Percentiles rank a stretch among this genome's conserved stretches.
phyloP scores from a whole-genome alignment of 2,329 filamentous ascomycete species.

The Colletotrichum coccodes region DNA sequence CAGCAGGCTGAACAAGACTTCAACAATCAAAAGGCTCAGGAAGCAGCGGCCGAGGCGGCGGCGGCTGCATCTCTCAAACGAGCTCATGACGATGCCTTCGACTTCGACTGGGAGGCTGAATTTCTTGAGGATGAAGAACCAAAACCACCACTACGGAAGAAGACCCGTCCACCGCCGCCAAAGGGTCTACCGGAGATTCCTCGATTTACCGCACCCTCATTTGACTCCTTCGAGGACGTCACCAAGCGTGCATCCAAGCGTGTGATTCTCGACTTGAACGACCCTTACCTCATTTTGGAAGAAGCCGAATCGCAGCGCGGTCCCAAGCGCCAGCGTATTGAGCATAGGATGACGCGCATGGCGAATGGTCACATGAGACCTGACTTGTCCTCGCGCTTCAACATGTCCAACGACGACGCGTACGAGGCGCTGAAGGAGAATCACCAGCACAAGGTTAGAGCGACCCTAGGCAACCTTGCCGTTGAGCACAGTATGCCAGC shows the following conservation, averaged over 20 bases:
- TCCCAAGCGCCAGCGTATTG: conserved; percentile 66
- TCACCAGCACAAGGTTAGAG: conserved; percentile 94
- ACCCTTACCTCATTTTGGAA: conserved; percentile 87
- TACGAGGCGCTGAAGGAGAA: conserved; percentile 98
- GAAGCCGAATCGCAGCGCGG: conserved; percentile 73
- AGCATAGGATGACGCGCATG: conserved; percentile 72
- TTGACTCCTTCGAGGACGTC: conserved; percentile 82
- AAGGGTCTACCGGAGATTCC: conserved; percentile 68
- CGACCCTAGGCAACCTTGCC: conserved; percentile 89
- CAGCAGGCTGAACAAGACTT: conserved; percentile 55
- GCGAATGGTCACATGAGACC: conserved; percentile 76
- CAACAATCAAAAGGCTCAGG: conserved; percentile 40
- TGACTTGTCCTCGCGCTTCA: conserved; percentile 85
- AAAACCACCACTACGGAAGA: conserved; percentile 60
- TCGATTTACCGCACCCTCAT: conserved; percentile 72
- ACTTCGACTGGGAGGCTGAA: conserved; percentile 73
- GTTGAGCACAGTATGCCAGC: conserved; percentile 96
- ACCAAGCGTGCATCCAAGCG: conserved; percentile 80
- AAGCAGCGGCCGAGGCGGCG: conserved; percentile 38
- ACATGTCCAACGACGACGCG: conserved; percentile 94
- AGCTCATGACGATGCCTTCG: conserved; percentile 40
- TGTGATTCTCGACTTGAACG: conserved; percentile 86
- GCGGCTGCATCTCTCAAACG: conserved; percentile 34
- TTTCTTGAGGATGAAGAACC: conserved; percentile 62
- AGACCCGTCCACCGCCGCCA: conserved; percentile 74